Percentiles rank a stretch among this genome's conserved stretches.
Conservation (phyloP, 305 asterid genomes). For the Fraxinus velutina region DNA sequence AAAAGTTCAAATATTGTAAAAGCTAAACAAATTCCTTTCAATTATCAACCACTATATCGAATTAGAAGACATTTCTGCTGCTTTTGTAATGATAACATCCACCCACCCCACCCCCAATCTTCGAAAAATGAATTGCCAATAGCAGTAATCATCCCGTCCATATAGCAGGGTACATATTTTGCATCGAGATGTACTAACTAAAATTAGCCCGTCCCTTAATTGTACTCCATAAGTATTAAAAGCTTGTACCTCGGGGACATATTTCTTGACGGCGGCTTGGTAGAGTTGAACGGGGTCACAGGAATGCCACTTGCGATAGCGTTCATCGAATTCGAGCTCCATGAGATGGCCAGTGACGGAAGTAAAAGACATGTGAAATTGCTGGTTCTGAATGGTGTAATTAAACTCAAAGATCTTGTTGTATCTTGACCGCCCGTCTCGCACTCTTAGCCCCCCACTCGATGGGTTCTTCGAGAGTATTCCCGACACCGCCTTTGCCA, state of each 20-base stretch:
- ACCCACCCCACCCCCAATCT: background rate
- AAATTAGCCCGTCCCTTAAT: background rate
- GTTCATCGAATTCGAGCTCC: conserved; percentile 88
- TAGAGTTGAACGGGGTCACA: conserved; percentile 91
- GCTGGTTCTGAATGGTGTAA: conserved; percentile 52
- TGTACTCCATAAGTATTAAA: background rate
- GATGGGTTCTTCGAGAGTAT: conserved; percentile 66
- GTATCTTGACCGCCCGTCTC: conserved; percentile 84
- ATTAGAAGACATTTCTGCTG: background rate
- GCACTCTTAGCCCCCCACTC: conserved; percentile 54
- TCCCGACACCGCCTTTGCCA: conserved; percentile 85
- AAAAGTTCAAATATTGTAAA: background rate
- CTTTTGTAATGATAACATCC: background rate
- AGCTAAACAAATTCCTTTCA: background rate
- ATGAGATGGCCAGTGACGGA: conserved; percentile 96
- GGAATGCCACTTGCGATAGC: conserved; percentile 92
- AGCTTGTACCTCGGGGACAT: conserved; percentile 67
- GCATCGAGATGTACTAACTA: background rate
- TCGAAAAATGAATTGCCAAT: background rate
- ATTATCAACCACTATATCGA: background rate
- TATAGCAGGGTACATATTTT: background rate
- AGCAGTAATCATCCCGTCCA: background rate
- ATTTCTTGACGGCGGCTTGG: conserved; percentile 72
- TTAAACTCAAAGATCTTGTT: conserved; percentile 85
- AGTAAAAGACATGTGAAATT: conserved; percentile 77